Conservation (phyloP, 106 monocot species). For the Dioscorea dumetorum region DNA sequence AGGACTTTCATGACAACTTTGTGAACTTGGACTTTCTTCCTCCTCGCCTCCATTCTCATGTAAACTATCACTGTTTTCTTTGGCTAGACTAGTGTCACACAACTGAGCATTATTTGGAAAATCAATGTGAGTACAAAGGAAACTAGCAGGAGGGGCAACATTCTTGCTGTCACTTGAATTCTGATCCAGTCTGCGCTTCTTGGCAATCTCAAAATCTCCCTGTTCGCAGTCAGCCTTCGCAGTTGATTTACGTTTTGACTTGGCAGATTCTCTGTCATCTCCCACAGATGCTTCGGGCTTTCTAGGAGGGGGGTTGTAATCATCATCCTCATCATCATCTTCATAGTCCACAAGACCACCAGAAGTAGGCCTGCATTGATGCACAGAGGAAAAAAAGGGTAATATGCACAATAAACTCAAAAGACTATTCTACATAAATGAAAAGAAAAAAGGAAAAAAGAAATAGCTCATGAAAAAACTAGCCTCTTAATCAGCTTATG, state of each 20-base stretch:
- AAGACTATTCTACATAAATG: too few species aligned
- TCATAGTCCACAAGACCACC: conserved; percentile 67
- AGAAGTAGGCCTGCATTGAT: conserved; percentile 24
- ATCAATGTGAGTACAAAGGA: conserved; percentile 1
- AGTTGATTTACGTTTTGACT: conserved; percentile 30
- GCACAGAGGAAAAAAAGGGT: too few species aligned
- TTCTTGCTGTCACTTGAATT: conserved; percentile 21
- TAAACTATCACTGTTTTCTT: conserved; percentile 9
- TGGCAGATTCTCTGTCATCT: conserved; percentile 11
- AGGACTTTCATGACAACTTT: conserved; percentile 3
- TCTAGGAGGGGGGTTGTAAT: conserved; percentile 38
- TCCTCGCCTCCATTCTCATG: conserved; percentile 4
- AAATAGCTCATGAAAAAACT: too few species aligned
- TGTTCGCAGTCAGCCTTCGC: conserved; percentile 3
- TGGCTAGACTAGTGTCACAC: background rate
- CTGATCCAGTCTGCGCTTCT: conserved; percentile 38
- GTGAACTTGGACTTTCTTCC: conserved; percentile 12
- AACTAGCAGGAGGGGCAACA: conserved; percentile 6
- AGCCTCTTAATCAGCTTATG: too few species aligned
- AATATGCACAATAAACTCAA: too few species aligned
- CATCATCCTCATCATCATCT: conserved; percentile 57
- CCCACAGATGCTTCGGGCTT: conserved; percentile 18
- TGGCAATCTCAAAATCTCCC: conserved; percentile 10
- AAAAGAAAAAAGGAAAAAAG: too few species aligned
- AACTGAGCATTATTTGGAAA: background rate